A percentile compares a stretch with the other conserved stretches of the same genome.
Evolutionary conservation across 2,329 filamentous ascomycete genomes (phyloP).

Genomic region (Calonectria honghensis): DNA sequence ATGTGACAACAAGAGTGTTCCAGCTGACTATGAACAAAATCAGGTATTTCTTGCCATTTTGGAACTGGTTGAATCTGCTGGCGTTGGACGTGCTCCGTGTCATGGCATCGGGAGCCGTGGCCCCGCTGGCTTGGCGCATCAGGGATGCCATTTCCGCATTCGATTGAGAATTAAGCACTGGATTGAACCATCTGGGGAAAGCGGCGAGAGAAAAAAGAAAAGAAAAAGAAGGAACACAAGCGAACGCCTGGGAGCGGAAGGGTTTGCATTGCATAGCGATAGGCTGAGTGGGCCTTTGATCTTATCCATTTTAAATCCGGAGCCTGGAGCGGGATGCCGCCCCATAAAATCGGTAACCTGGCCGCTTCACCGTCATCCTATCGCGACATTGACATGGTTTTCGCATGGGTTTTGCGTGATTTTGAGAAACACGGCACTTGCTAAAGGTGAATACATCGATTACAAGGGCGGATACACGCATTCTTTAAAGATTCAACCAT

Average conservation of each 20-base stretch:
- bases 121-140: not conserved
- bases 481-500: not conserved
- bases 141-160: not conserved
- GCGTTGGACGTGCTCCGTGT: not conserved
- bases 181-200: slow-evolving; percentile 1
- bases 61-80: slow-evolving; percentile 14
- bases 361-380: not conserved
- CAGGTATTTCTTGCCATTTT: slow-evolving; percentile 22
- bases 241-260: not conserved
- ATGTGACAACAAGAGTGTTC: slow-evolving; percentile 43
- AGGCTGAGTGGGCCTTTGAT: not conserved
- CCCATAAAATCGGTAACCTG: slow-evolving; percentile 7
- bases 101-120: not conserved
- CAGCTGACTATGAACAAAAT: slow-evolving; percentile 48
- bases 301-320: slow-evolving; percentile 16
- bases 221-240: not conserved
- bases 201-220: not conserved
- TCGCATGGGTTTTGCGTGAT: not conserved
- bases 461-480: not conserved
- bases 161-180: not conserved
- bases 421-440: not conserved
- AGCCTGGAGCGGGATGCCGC: not conserved
- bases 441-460: not conserved
- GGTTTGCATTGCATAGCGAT: slow-evolving; percentile 9
- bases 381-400: not conserved